Evolutionary conservation across 202 grass and related monocot genomes (phyloP).

Genomic region (Alloteropsis angusta): DNA sequence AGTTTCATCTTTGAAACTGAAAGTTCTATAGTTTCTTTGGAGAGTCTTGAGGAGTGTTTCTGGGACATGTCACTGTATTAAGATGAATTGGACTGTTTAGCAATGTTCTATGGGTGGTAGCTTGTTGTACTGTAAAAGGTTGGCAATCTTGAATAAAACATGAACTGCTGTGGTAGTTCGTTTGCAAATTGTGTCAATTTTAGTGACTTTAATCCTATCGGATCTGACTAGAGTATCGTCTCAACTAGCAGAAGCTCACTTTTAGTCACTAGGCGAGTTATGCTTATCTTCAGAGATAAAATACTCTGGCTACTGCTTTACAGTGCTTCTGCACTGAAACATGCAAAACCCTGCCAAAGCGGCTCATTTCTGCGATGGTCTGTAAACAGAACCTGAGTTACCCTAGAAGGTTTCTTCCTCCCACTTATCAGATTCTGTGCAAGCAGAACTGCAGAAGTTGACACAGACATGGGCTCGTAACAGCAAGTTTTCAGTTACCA

Average conservation of each 20-base stretch:
- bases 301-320: not conserved
- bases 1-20: not conserved
- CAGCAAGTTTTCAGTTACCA: not conserved
- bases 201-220: not conserved
- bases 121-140: conserved; percentile 11
- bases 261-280: not conserved
- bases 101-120: not conserved
- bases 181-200: not conserved
- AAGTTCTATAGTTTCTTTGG: not conserved
- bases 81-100: conserved; percentile 8
- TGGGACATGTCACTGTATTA: not conserved
- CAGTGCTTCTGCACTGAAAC: not conserved
- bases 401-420: not conserved
- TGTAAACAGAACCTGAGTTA: not conserved
- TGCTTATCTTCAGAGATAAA: not conserved
- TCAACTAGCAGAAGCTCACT: no score
- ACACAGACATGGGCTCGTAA: not conserved
- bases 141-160: conserved; percentile 26
- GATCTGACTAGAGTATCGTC: not conserved
- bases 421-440: not conserved
- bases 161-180: not conserved
- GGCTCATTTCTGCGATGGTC: not conserved
- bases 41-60: not conserved
- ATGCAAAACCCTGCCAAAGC: not conserved
- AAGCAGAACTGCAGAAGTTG: not conserved